Percentiles rank a stretch among this genome's conserved stretches.
Conservation (phyloP, 164 flowering plant species). For the Malania oleifera region DNA sequence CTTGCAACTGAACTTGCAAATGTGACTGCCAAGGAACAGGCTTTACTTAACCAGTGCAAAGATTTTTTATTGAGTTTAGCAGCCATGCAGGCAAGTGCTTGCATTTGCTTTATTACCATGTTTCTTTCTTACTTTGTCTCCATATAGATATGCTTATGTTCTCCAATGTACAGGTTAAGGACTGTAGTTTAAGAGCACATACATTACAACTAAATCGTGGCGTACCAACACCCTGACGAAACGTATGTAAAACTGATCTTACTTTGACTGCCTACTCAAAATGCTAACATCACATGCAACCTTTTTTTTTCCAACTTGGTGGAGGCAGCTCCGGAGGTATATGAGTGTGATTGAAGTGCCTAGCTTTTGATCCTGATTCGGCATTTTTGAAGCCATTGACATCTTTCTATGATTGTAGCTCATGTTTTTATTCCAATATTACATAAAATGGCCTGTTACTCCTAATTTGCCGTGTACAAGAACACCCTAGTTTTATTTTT, state of each 20-base stretch:
- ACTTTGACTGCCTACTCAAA: conserved; percentile 24
- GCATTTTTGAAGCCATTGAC: conserved; percentile 8
- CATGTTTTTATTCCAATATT: conserved; percentile 6
- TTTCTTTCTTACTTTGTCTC: background rate
- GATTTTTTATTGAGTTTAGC: conserved; percentile 33
- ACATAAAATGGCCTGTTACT: conserved; percentile 3
- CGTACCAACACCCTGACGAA: conserved; percentile 29
- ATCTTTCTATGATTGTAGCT: background rate
- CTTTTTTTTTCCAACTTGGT: conserved; percentile 13
- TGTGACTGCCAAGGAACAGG: conserved; percentile 28
- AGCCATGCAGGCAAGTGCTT: conserved; percentile 34
- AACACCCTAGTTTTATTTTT: too few species aligned
- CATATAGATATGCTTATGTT: background rate
- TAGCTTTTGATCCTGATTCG: conserved; percentile 14
- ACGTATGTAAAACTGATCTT: conserved; percentile 33
- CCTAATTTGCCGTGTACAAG: conserved; percentile 16
- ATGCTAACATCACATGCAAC: conserved; percentile 24
- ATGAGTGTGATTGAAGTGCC: conserved; percentile 10
- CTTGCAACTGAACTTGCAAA: conserved; percentile 29
- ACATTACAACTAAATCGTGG: conserved; percentile 28
- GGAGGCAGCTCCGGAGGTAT: conserved; percentile 17
- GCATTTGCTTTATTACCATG: background rate
- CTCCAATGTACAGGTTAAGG: conserved; percentile 27
- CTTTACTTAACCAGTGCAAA: conserved; percentile 31
- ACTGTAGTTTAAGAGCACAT: conserved; percentile 46